These are phyloP conservation scores for Pichia sp. DNA, from an alignment of 1,139 yeast species.

Conservation along the genomic window DNA sequence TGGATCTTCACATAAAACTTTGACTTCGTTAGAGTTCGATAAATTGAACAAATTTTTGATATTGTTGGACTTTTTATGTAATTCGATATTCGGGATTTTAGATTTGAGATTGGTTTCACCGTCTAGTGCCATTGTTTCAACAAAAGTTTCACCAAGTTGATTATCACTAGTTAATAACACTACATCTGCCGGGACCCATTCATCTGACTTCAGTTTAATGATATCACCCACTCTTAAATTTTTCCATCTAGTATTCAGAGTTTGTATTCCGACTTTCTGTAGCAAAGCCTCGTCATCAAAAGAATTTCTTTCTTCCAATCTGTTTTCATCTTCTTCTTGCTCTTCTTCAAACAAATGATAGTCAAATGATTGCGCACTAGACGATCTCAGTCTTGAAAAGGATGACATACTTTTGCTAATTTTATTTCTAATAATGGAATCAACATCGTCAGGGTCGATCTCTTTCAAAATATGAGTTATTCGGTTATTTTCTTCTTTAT, in stretches of 20 bases:
- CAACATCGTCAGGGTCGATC: background rate
- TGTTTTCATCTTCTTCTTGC: conserved; percentile 4
- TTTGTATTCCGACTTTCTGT: conserved; percentile 12
- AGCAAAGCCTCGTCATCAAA: conserved; percentile 16
- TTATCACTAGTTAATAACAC: conserved; percentile 60
- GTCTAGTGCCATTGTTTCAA: conserved; percentile 96
- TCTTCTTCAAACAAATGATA: conserved; percentile 12
- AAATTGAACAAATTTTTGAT: conserved; percentile 45
- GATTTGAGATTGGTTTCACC: conserved; percentile 92
- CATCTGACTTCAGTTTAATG: conserved; percentile 63
- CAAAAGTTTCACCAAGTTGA: conserved; percentile 64
- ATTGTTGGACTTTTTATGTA: conserved; percentile 41
- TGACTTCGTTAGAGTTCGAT: conserved; percentile 29
- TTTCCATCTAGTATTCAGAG: conserved; percentile 49
- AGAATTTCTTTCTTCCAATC: conserved; percentile 14
- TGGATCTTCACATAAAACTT: conserved; percentile 76
- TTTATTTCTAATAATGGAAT: conserved; percentile 1
- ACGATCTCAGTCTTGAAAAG: conserved; percentile 19
- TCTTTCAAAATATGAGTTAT: conserved; percentile 33
- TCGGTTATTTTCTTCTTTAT: conserved; percentile 75
- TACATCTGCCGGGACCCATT: conserved; percentile 91
- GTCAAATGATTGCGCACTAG: conserved; percentile 18
- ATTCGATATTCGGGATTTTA: conserved; percentile 55
- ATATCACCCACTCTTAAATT: conserved; percentile 80
- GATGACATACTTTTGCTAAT: conserved; percentile 24